phyloP scores from a whole-genome alignment of 257 asterid species.

The Euphrasia confusa region DNA sequence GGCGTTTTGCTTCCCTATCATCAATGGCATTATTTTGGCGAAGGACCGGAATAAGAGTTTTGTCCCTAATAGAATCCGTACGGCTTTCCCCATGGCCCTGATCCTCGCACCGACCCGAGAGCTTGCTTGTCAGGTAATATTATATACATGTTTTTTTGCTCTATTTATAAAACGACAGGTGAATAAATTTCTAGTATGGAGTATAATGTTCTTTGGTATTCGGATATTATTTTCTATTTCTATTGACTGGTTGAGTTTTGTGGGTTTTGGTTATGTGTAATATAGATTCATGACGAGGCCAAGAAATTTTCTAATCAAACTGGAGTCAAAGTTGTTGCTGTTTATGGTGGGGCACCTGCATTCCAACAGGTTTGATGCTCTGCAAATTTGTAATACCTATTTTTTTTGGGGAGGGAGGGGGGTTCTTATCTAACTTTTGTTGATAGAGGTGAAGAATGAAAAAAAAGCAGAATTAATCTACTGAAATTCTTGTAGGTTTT shows the following conservation, averaged over 20 bases:
- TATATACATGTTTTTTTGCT: too few species aligned
- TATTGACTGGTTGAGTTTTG: background rate
- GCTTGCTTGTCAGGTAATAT: slow-evolving; percentile 59
- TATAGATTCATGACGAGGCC: slow-evolving; percentile 70
- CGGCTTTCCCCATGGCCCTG: slow-evolving; percentile 56
- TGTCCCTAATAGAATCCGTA: background rate
- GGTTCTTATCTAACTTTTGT: too few species aligned
- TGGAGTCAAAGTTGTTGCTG: slow-evolving; percentile 63
- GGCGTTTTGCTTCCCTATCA: slow-evolving; percentile 75
- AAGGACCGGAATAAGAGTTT: slow-evolving; percentile 14
- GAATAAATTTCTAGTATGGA: background rate
- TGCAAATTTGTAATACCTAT: too few species aligned
- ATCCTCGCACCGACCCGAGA: slow-evolving; percentile 79
- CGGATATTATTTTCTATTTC: background rate
- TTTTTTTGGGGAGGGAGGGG: too few species aligned
- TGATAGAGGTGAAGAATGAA: too few species aligned
- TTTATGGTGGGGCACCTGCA: slow-evolving; percentile 69
- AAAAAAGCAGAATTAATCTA: too few species aligned
- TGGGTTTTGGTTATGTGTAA: background rate
- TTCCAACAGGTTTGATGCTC: slow-evolving; percentile 43
- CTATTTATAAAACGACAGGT: too few species aligned
- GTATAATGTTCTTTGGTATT: background rate
- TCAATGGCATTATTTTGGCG: slow-evolving; percentile 33
- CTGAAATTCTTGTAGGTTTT: too few species aligned
- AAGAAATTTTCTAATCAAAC: slow-evolving; percentile 60